Base-by-base conservation (phyloP, 306 rosid genomes). In the Glycine tomentella region DNA sequence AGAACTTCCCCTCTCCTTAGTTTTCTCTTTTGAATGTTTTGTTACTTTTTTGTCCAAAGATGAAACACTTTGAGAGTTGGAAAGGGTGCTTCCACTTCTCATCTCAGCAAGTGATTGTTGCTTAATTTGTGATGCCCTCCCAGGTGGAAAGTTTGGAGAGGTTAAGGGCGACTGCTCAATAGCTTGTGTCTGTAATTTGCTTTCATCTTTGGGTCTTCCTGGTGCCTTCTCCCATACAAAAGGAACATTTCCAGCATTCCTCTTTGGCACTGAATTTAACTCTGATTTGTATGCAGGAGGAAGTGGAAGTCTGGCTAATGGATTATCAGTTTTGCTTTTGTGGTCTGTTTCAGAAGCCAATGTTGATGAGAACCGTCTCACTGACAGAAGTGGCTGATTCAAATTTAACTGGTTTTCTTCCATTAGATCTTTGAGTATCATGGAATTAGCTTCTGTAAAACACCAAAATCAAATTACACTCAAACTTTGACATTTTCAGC, bases 221-320 rank as follows among this genome's bases (percentile, higher is more conserved):
- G 99, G 99, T 16, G 86, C 82, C 64, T 88, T 83, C 85, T 95
- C 99, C 98, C 99, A 95, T 4, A 85, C 17, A 81, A 95, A 95
- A 75, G 99, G 99, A 83, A 95, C 84, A 36, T 75, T 87, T 78
- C 98, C 98, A 8, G 94, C 90, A 65, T 90, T 84, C 69, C 97
- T 90, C 55, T 87, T 63, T 9, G 98, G 92, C 88, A 92, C 96
- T 10, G 97, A 93, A 81, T 89, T 91, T 69, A 95, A 80, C 42
- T 95, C 99, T 79, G 99, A 88, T 69, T 87, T 90, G 82, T 85
- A 89, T 50, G 81, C 51, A 10, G 94, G 97, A 78, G 85, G 81
- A 71, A 86, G 86, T 74, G 91, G 90, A 74, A 80, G 36, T 38
- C 74, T 88, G 71, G 31, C 31, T 25, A 25, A 25, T 25, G 31